Evolutionary conservation across 208 protist genomes (phyloP).

Genomic region (Balamuthia mandrillaris): DNA sequence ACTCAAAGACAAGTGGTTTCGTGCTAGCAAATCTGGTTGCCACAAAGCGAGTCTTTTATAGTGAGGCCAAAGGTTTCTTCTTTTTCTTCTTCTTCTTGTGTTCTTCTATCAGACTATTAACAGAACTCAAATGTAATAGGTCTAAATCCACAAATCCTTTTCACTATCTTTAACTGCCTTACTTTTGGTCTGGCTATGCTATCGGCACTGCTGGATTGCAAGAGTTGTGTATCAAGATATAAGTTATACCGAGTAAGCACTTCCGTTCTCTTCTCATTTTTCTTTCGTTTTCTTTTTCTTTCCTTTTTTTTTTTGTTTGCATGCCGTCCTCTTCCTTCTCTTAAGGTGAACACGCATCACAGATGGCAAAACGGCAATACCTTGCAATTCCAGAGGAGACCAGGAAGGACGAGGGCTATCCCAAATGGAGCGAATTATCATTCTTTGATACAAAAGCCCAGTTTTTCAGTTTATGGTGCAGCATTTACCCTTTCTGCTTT

Average conservation of each 20-base stretch:
- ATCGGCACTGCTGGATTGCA: no score
- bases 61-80: no score
- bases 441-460: neutral
- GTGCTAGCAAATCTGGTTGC: no score
- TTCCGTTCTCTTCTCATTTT: neutral
- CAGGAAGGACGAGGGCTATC: slow-evolving; percentile 33
- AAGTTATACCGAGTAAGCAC: neutral
- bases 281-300: slow-evolving; percentile 15
- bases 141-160: slow-evolving; percentile 12
- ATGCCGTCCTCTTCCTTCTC: no score
- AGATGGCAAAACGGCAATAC: neutral
- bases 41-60: no score
- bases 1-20: no score
- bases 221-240: no score
- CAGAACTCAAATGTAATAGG: neutral
- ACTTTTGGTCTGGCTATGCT: neutral
- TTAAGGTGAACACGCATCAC: no score
- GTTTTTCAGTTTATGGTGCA: slow-evolving; percentile 12
- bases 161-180: slow-evolving; percentile 2
- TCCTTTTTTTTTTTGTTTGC: no score
- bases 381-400: neutral
- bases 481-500: neutral
- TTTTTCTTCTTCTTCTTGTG: no score
- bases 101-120: no score
- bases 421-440: neutral